These are phyloP conservation scores for Phytophthora citricola DNA, from an alignment of 352 stramenopile genomes.

Conservation along the genomic window DNA sequence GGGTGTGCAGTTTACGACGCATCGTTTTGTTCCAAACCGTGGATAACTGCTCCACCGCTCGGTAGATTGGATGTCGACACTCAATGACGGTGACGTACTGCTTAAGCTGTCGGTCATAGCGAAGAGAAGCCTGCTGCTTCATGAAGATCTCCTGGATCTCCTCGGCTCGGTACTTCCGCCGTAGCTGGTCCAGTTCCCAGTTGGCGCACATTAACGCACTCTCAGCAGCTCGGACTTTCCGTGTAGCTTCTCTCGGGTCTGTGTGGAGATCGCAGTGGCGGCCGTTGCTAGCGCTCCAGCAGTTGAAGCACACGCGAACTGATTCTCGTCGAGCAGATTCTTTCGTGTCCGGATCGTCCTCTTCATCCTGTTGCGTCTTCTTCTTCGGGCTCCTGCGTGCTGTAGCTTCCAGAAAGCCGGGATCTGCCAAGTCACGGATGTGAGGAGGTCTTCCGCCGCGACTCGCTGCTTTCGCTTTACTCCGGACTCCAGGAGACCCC, in stretches of 20 bases:
- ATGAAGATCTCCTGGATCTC: constrained; percentile 95
- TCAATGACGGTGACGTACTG: constrained; percentile 91
- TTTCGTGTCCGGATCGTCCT: constrained; percentile 16
- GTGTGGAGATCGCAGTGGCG: constrained; percentile 78
- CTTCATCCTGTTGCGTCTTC: constrained; percentile 10
- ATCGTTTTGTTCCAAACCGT: constrained; percentile 89
- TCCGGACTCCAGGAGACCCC: constrained; percentile 19
- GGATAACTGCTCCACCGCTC: constrained; percentile 58
- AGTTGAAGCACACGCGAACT: constrained; percentile 90
- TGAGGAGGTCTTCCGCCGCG: constrained; percentile 42
- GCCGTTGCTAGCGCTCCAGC: constrained; percentile 91
- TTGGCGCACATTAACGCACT: constrained; percentile 93
- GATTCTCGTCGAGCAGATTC: constrained; percentile 27
- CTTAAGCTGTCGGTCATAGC: constrained; percentile 89
- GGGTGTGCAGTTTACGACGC: constrained; percentile 83
- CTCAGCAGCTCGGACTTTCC: constrained; percentile 61
- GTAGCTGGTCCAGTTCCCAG: constrained; percentile 91
- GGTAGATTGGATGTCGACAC: constrained; percentile 93
- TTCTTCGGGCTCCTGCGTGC: constrained; percentile 8
- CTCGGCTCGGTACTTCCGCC: constrained; percentile 86
- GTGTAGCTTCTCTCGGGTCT: constrained; percentile 51
- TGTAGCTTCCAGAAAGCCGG: constrained; percentile 66
- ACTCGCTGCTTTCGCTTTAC: constrained; percentile 27
- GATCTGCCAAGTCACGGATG: constrained; percentile 81
- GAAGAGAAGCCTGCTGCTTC: constrained; percentile 85